phyloP scores from a whole-genome alignment of 116 monocot genomes.

The Posidonia oceanica region DNA sequence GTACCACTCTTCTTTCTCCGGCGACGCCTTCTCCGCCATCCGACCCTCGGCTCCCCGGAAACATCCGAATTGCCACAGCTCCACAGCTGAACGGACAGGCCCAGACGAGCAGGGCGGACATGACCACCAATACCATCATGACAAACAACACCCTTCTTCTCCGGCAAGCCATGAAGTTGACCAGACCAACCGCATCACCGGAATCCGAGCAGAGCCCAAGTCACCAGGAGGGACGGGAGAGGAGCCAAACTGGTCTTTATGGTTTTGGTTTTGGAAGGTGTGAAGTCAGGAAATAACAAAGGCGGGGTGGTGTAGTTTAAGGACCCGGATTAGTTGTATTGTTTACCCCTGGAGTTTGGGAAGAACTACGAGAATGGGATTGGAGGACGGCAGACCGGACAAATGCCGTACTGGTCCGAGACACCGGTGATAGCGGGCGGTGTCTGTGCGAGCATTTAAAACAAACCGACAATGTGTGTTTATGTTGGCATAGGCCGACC shows the following conservation, averaged over 20 bases:
- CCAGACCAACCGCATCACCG: background rate
- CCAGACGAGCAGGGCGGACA: conserved; percentile 7
- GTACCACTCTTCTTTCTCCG: background rate
- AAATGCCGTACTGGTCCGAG: background rate
- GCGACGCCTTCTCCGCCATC: background rate
- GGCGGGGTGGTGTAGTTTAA: background rate
- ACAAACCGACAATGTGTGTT: no score
- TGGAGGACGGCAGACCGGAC: background rate
- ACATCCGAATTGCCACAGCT: conserved; percentile 10
- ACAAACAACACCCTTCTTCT: background rate
- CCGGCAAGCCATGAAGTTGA: background rate
- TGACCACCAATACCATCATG: background rate
- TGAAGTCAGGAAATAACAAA: no score
- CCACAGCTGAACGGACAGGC: conserved; percentile 2
- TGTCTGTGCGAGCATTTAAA: background rate
- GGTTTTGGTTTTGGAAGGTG: no score
- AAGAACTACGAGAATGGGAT: background rate
- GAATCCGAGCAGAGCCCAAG: background rate
- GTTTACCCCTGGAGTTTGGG: no score
- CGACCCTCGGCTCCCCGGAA: background rate
- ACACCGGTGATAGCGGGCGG: background rate
- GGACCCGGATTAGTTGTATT: background rate
- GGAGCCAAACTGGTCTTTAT: background rate
- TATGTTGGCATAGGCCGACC: no score
- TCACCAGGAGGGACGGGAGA: background rate